Base-by-base conservation (phyloP, 2,329 filamentous ascomycete species). In the Alternaria sp. region DNA sequence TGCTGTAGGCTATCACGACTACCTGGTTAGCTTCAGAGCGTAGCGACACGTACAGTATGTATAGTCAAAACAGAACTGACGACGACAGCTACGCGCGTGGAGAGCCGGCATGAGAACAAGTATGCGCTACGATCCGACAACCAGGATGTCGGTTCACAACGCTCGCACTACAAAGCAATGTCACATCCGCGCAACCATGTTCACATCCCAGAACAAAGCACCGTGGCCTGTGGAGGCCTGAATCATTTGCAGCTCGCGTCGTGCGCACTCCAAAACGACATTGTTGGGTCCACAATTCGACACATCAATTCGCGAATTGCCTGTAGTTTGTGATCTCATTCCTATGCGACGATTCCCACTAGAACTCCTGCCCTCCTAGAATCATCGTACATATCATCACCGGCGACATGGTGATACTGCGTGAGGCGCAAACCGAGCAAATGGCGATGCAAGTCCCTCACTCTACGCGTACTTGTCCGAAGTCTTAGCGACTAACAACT, bases 311-410 rank as follows among this genome's bases (percentile, higher is more conserved):
- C 0, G 15, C 0, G 32, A 6, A 40, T 17, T 2, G 32, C 15
- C 9, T n/a, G 32, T 10, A 0, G 15, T 40, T 40, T 40, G 32
- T 40, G 15, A n/a, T n/a, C 4, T 10, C 1, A 10, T 10, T 9
- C 1, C 32, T 40, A 0, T 40, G 15, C 32, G 8, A 1, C 15
- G 8, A 40, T 17, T 40, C 36, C 36, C 36, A 17, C 0, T 1
- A 6, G 0, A 9, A 17, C 36, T 40, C n/a, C 9, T 17, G 17
- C 1, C 36, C 36, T 17, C n/a, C 5, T 0, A 11, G 36, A 17
- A 2, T 0, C 36, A 40, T 40, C n/a, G 9, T 0, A 40, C 0
- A 17, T 17, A 17, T 11, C 9, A 40, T 3, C n/a, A 40, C 0
- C 36, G 36, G 36, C 0, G 17, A 40, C 3, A 40, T 40, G 9